Conservation (phyloP, 1,139 yeast species). For the Ogataea hybrid region DNA sequence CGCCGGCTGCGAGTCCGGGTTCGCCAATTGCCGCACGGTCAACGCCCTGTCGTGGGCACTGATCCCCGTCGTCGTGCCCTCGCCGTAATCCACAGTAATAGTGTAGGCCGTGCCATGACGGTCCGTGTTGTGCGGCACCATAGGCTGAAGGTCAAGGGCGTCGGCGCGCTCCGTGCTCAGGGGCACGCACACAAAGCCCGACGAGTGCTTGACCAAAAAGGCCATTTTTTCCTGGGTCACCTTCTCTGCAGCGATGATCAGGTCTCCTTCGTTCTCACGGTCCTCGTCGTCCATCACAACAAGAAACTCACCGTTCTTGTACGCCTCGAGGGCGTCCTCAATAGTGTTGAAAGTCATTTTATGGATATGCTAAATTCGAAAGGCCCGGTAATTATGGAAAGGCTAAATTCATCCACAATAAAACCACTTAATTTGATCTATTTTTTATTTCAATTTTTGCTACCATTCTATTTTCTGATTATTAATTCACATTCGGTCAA, state of each 20-base stretch:
- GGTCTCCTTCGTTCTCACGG: slow-evolving; percentile 97
- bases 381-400: background rate
- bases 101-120: slow-evolving; percentile 98
- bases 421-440: background rate
- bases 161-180: slow-evolving; percentile 78
- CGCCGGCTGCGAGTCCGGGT: slow-evolving; percentile 49
- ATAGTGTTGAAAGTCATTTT: slow-evolving; percentile 32
- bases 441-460: background rate
- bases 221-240: slow-evolving; percentile 90
- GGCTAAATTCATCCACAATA: background rate
- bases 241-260: slow-evolving; percentile 85
- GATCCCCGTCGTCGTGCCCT: slow-evolving; percentile 96
- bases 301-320: slow-evolving; percentile 82
- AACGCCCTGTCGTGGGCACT: slow-evolving; percentile 92
- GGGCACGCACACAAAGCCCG: slow-evolving; percentile 95
- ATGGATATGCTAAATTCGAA: no score
- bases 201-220: slow-evolving; percentile 80
- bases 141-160: slow-evolving; percentile 71
- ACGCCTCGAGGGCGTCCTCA: slow-evolving; percentile 75
- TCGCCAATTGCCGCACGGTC: slow-evolving; percentile 73
- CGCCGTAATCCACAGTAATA: slow-evolving; percentile 78
- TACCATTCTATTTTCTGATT: background rate
- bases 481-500: slow-evolving; percentile 84
- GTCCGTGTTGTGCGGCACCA: slow-evolving; percentile 68
- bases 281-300: slow-evolving; percentile 95